phyloP scores from a whole-genome alignment of 257 asterid species.

The Capsicum pubescens region DNA sequence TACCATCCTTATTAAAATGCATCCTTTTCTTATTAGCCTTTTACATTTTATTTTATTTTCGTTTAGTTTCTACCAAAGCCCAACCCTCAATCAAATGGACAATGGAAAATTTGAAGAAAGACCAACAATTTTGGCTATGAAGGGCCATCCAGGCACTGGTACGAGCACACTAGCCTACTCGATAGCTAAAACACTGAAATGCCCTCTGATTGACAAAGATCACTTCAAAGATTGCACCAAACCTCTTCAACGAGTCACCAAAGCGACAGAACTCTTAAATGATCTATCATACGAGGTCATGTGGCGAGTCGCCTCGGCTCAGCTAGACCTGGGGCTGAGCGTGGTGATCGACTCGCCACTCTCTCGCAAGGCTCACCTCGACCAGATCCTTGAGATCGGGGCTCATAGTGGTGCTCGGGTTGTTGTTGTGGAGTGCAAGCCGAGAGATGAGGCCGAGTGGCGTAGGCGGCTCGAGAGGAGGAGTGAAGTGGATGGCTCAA shows the following conservation, averaged over 20 bases:
- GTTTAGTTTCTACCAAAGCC: not conserved
- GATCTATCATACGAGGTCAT: slow-evolving; percentile 72
- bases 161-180: slow-evolving; percentile 68
- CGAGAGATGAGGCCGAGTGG: slow-evolving; percentile 67
- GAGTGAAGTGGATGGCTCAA: slow-evolving; percentile 43
- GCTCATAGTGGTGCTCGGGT: slow-evolving; percentile 39
- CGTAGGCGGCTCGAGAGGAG: slow-evolving; percentile 65
- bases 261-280: slow-evolving; percentile 52
- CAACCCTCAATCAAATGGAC: slow-evolving; percentile 33
- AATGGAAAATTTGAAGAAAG: slow-evolving; percentile 24
- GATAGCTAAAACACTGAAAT: slow-evolving; percentile 57
- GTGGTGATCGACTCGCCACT: slow-evolving; percentile 72
- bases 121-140: slow-evolving; percentile 68
- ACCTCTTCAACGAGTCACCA: slow-evolving; percentile 47
- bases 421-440: slow-evolving; percentile 63
- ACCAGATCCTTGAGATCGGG: slow-evolving; percentile 50
- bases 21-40: too few relatives aligned
- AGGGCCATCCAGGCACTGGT: slow-evolving; percentile 92
- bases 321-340: slow-evolving; percentile 59
- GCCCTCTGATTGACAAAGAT: slow-evolving; percentile 75
- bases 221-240: slow-evolving; percentile 65
- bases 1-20: not conserved
- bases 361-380: slow-evolving; percentile 55
- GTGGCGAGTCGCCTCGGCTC: slow-evolving; percentile 61
- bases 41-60: too few relatives aligned